Base-by-base conservation (phyloP, 2,329 filamentous ascomycete species). In the Aspergillus glaucus region DNA sequence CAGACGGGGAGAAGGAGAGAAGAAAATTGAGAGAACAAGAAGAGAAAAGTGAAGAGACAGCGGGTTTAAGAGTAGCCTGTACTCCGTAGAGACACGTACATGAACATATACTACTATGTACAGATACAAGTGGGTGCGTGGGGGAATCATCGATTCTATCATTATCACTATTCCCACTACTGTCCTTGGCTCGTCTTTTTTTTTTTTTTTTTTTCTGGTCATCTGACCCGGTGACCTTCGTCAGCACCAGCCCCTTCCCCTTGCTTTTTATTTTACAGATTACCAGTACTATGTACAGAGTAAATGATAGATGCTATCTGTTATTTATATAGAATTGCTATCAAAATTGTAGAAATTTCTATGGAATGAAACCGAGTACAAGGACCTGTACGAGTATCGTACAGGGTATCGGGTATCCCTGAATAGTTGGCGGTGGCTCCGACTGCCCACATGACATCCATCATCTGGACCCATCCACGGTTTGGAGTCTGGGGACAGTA, bases 141-240 rank as follows among this genome's bases (percentile, higher is more conserved):
- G 57, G 58, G 58, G 52, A 56, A 41, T 45, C 41, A 15, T 43
- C 36, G 32, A 45, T 26, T 46, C 36, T 37, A 22, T 28, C 34
- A 30, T 15, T 43, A 28, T 45, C 41, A 17, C 26, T 30, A 30
- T 30, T 30, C 34, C 34, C 17, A 37, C 17, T 37, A 37, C 34
- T 37, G 12, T 43, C 49, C 47, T 54, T 47, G 46, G 34, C 47
- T 37, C 34, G 44, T 22, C 45, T 48, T 49, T 44, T 49, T 44
- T 15, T 15, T 44, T 44, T 47, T 48, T 49, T 55, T 56, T 56
- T 56, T 55, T 58, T 55, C 9, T 37, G n/a, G n/a, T 37, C 17
- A 15, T 37, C 53, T 57, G 56, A 57, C 57, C 55, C 55, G 57
- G 57, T 55, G 53, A 59, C 56, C 55, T 43, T 30, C 42, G 45